Evolutionary conservation across 2,329 filamentous ascomycete genomes (phyloP), one percentile per base, ranked within the genome.

Genomic region (Fusarium sp.): DNA sequence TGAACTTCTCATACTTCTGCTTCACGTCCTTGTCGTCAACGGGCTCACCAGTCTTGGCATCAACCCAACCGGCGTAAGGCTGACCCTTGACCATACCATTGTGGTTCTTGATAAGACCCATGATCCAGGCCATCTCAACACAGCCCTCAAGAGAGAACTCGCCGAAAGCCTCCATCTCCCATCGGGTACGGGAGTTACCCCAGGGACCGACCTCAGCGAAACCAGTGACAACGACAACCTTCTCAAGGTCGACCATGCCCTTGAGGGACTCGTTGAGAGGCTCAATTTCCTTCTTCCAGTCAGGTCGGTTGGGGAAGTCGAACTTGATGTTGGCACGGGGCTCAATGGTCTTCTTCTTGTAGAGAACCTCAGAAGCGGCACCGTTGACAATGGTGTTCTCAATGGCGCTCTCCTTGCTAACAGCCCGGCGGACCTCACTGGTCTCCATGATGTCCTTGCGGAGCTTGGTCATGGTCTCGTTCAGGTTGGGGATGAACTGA

Each of bases 41-140:
- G 9, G 97, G 97, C 68, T 98, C 96, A 50, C 94, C 94, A 63
- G 94, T 92, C 90, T 98, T 98, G 82, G 91, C 89, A 80, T 99
- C 97, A 68, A 99, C 94, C 95, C 94, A 99, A 78, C 97, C 97
- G 76, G 96, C 95, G 86, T 99, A 98, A 74, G 93, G 93, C 86
- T 97, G 93, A 82, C 97, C 97, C 88, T 99, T 99, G 82, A 99
- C 91, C 35, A 93, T 92, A 20, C 97, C 97, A 78, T 98, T 98
- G 88, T 98, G 94, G 84, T 99, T 97, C 89, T 96, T 98, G 87
- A 99, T 98, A 69, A 98, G 91, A 81, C 97, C 97, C 96, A 98
- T 99, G 84, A 99, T 95, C 97, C 97, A 99, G 35, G 97, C 95
- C 97, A 99, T 99, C 85, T 99, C 97, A 70, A 99, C 93, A 80